Base-by-base conservation (phyloP, 2,329 filamentous ascomycete genomes). In the Aspergillus sp. region DNA sequence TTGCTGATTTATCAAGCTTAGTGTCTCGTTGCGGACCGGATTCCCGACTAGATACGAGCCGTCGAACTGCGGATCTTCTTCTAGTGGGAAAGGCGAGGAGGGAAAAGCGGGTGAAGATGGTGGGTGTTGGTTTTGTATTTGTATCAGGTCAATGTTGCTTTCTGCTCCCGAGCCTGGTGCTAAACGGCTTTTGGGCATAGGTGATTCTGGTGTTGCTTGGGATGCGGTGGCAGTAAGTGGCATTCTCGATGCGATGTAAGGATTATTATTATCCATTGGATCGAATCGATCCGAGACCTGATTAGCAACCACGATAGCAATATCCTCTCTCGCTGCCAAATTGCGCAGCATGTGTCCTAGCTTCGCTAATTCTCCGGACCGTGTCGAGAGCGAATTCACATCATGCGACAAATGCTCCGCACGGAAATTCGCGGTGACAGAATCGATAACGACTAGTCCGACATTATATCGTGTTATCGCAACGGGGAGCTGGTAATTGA, bases 371-470 rank as follows among this genome's bases (percentile, higher is more conserved):
- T 95, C 87, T 44, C 80, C 76, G 53, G 85, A 84, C 52, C 93
- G 82, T 35, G 83, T 82, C 22, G 86, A 88, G 75, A 97, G 83
- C 43, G 72, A 70, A 53, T 65, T 62, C 50, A 72, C 60, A 53
- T 62, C 67, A 53, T 64, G 67, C 35, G 59, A 67, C 44, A 53
- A 58, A 49, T 63, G 93, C 66, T 97, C 91, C 44, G 88, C 90
- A 54, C 93, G 85, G 68, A 93, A 98, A 69, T 98, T 98, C 50
- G 93, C 90, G 0, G 93, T 90, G 23, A 98, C 85, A 4, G 88
- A 95, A 71, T 98, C 93, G 27, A 98, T 72, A 12, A 97, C 79
- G 1, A 98, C 71, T 1, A 98, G 78, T 2, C 91, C 89, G 45
- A 95, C 76, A 52, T 84, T 78, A 66, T 88, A 83, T 42, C 87